A percentile compares a stretch with the other conserved stretches of the same genome.
Conservation (phyloP, 139 green algal species). For the Haematococcus sp. region DNA sequence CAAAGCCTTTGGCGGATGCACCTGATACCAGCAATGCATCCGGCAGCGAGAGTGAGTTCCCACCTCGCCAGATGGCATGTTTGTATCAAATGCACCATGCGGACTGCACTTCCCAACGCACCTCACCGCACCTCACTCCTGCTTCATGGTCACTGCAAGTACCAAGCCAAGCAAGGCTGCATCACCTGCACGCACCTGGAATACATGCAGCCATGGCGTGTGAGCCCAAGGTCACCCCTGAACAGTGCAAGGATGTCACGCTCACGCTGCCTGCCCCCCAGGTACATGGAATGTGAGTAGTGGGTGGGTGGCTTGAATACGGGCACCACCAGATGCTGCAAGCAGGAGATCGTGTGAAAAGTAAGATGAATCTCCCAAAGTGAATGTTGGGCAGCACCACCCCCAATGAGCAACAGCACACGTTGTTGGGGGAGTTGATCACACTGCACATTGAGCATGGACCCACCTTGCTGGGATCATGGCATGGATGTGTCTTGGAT, state of each 20-base stretch:
- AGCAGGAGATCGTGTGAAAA: not conserved
- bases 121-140: too few species aligned
- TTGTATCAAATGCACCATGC: too few species aligned
- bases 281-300: constrained; percentile 22
- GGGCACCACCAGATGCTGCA: constrained; percentile 54
- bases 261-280: constrained; percentile 12
- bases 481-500: constrained; percentile 43
- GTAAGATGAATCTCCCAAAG: too few species aligned
- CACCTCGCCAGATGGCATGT: too few species aligned
- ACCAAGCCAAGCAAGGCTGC: too few species aligned
- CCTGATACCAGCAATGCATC: not conserved
- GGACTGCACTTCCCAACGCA: too few species aligned
- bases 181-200: constrained; percentile 21
- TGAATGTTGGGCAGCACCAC: too few species aligned
- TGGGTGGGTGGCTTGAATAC: constrained; percentile 37
- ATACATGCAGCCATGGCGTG: constrained; percentile 27
- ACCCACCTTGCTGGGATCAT: constrained; percentile 43
- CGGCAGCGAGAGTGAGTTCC: too few species aligned
- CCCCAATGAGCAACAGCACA: too few species aligned
- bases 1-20: constrained; percentile 31
- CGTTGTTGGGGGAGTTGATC: too few species aligned
- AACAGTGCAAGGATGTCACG: constrained; percentile 33
- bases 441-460: too few species aligned
- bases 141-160: too few species aligned
- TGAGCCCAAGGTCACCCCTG: constrained; percentile 28